Evolutionary conservation across 345 rosid species (phyloP), one percentile per base, ranked within the genome.

Genomic region (Leavenworthia alabamica): DNA sequence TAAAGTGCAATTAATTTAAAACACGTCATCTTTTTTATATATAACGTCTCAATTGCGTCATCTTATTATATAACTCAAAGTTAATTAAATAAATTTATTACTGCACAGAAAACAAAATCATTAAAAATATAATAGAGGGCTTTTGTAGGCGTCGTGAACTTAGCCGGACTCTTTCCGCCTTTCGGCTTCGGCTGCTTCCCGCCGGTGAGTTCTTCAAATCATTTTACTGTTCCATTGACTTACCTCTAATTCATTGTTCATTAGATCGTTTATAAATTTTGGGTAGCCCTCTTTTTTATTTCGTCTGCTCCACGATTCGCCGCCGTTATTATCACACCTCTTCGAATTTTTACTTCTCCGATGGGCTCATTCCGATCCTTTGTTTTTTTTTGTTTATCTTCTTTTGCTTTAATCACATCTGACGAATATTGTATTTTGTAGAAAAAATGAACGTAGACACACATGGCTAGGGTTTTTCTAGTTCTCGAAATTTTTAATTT

Each of bases 381-480:
- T 3, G 3, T 46, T 44, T 36, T 36, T 3, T 15, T 20, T 33
- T n/a, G n/a, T 32, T 22, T 17, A 1, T 15, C 3, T 15, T 65
- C 17, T 2, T 31, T 8, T 22, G 27, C 17, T 22, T 41, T 29
- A 44, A 23, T 63, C 32, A 56, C 33, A 40, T 70, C 67, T 44
- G 50, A 28, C 43, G 29, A 2, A 0, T 11, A 2, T 3, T 33
- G 29, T 54, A 10, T 7, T 37, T 39, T 35, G 6, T 35, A 3
- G 39, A 35, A 45, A n/a, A n/a, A n/a, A n/a, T n/a, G 47, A 54
- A 46, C 54, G 20, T 43, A 17, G 44, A 55, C 37, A 22, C 37
- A 22, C 28, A 56, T 48, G 13, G 6, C 27, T 57, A 56, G 70
- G 66, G 70, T 42, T 71, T 57, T 49, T 26, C 7, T 48, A 37